phyloP scores from a whole-genome alignment of 495 filamentous ascomycete species.

The Beverwykella pulmonaria region DNA sequence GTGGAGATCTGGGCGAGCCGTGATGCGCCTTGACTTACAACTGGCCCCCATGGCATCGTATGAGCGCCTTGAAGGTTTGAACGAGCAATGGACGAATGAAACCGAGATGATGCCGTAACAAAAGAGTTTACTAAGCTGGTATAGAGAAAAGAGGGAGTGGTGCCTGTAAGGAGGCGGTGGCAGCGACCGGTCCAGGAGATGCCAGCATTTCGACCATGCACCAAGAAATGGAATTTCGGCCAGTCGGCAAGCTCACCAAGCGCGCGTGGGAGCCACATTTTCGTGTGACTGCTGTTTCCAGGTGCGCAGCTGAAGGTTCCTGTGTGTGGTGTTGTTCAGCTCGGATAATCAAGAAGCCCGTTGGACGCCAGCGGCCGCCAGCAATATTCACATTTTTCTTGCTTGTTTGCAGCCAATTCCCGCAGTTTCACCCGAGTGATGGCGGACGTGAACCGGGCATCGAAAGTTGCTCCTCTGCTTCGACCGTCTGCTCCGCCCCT shows the following conservation, averaged over 20 bases:
- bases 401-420: background rate
- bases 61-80: background rate
- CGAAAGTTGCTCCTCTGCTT: background rate
- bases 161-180: conserved; percentile 15
- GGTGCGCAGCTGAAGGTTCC: conserved; percentile 11
- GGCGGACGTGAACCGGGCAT: background rate
- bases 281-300: conserved; percentile 17
- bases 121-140: background rate
- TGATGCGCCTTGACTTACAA: background rate
- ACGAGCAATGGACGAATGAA: conserved; percentile 2
- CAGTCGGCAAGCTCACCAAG: conserved; percentile 7
- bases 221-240: background rate
- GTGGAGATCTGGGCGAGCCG: conserved; percentile 6
- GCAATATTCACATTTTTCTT: background rate
- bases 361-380: background rate
- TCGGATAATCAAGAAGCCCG: background rate
- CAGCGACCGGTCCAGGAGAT: conserved; percentile 1
- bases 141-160: background rate
- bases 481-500: conserved; percentile 15
- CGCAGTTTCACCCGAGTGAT: background rate
- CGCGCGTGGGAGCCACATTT: conserved; percentile 18
- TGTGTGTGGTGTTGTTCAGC: conserved; percentile 9
- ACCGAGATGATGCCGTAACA: background rate
- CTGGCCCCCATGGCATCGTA: background rate
- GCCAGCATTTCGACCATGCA: background rate